Evolutionary conservation across 2,329 filamentous ascomycete genomes (phyloP), one percentile per base, ranked within the genome.

Genomic region (Colletotrichum costaricense): DNA sequence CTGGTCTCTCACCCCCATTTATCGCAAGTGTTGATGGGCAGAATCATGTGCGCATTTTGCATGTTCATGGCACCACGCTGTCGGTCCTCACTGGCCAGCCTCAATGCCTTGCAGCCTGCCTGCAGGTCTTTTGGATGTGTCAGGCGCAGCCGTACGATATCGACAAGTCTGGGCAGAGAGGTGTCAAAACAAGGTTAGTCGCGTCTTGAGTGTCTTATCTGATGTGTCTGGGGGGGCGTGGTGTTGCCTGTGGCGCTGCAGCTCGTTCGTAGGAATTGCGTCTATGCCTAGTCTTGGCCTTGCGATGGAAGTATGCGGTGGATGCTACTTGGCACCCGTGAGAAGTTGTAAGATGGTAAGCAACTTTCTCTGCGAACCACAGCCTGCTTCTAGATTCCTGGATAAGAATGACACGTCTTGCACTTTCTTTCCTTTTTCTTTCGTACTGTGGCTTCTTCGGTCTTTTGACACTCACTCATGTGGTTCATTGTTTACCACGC

Each of bases 141-240:
- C 67, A 71, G 71, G 67, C 71, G 71, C 60, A 26, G 67, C 56
- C 38, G 71, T 66, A 60, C 67, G 14, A 66, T 46, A 46, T 54
- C 49, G n/a, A 60, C 14, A 12, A 7, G 7, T 16, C 19, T 19
- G n/a, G 8, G 33, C 26, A 26, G 3, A 55, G 30, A 24, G 33
- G 59, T 66, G 60, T 73, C 67, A 62, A 62, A 73, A 73, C 67
- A 73, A 71, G 67, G 71, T 71, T 71, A 71, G 71, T 71, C 71
- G 49, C 71, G 56, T 73, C 71, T 66, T 57, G 71, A 33, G n/a
- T 14, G 54, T 60, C 54, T 59, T 54, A 30, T 59, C 30, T 42
- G 19, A 24, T 60, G 55, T 22, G 58, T 33, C 16, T 19, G 33
- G 28, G 42, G 28, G 54, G 49, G 35, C n/a, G 26, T 55, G 58